These are phyloP conservation scores for Dictyostelium discoideum DNA, from an alignment of 78 protist species.

Conservation along the genomic window dicty_2.7 NC_007090.3:2815001-2815500, in stretches of 20 bases:
- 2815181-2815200: slow-evolving; percentile 59
- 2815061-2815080: slow-evolving; percentile 58
- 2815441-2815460: background rate
- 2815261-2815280: slow-evolving; percentile 64
- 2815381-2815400: background rate
- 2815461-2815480: too few relatives aligned
- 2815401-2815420: background rate
- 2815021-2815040: slow-evolving; percentile 63
- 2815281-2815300: slow-evolving; percentile 32
- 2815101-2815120: background rate
- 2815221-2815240: slow-evolving; percentile 35
- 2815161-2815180: slow-evolving; percentile 64
- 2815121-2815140: background rate
- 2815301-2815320: slow-evolving; percentile 46
- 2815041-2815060: slow-evolving; percentile 22
- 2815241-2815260: slow-evolving; percentile 56
- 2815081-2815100: background rate
- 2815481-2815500: background rate
- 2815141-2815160: slow-evolving; percentile 6
- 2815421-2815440: background rate
- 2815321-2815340: slow-evolving; percentile 55
- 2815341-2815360: slow-evolving; percentile 38
- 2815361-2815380: slow-evolving; percentile 21
- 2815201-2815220: slow-evolving; percentile 44
- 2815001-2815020: slow-evolving; percentile 75